These are phyloP conservation scores for Fraxinus albicans DNA, from an alignment of 305 asterid genomes.

Conservation along the genomic window DNA sequence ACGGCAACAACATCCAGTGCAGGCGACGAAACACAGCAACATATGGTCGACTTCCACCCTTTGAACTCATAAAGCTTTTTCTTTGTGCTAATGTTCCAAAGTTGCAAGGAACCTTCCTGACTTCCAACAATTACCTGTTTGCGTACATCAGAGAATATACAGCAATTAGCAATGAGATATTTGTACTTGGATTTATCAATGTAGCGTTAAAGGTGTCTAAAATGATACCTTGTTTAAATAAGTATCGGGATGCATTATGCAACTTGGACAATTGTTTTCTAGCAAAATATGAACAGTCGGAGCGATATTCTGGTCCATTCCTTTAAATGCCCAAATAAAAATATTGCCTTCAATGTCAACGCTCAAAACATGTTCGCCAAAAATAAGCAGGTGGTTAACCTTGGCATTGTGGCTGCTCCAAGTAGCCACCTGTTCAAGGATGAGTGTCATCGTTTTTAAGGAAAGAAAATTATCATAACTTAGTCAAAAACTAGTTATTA, in stretches of 20 bases:
- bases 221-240: conserved; percentile 77
- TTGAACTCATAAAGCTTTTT: conserved; percentile 72
- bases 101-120: conserved; percentile 77
- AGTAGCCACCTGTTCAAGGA: conserved; percentile 67
- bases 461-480: conserved; percentile 10
- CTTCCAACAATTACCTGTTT: conserved; percentile 76
- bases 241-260: conserved; percentile 96
- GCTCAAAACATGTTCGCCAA: conserved; percentile 77
- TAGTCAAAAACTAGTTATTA: not conserved
- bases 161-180: conserved; percentile 2
- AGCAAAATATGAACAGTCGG: conserved; percentile 71
- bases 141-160: conserved; percentile 12
- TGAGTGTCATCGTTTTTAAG: conserved; percentile 4
- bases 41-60: conserved; percentile 72
- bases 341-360: conserved; percentile 70
- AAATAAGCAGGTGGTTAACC: conserved; percentile 67
- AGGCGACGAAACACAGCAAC: conserved; percentile 85
- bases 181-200: conserved; percentile 2
- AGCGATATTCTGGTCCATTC: conserved; percentile 44
- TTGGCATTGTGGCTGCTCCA: conserved; percentile 77
- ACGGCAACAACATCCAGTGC: conserved; percentile 92
- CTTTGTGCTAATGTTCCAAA: conserved; percentile 92
- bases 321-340: conserved; percentile 88
- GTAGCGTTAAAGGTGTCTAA: not conserved
- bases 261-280: conserved; percentile 68